Evolutionary conservation across 2,329 filamentous ascomycete genomes (phyloP), one percentile per base, ranked within the genome.

Genomic region (Fusarium keratoplasticum): DNA sequence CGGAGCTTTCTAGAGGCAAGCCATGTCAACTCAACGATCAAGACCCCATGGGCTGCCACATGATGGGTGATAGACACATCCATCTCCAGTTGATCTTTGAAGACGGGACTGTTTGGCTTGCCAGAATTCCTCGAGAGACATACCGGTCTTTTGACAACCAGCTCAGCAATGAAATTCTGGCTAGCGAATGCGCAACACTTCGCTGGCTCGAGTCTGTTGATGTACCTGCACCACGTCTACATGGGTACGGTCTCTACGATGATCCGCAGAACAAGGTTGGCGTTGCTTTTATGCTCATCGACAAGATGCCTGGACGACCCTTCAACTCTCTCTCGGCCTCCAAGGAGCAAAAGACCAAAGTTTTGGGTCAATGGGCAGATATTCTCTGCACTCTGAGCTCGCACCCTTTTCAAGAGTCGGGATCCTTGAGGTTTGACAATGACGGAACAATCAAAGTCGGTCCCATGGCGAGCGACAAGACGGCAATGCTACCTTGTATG

Each of bases 261-360:
- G 72, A 76, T 71, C 63, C 65, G 11, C 35, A 54, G 11, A 78
- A 78, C 50, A 61, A 73, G 47, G 74, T 78, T 13, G 77, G 74
- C n/a, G 76, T 76, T 38, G 77, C 77, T 20, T 79, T 74, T 38
- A 78, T 78, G 71, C 63, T 78, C 22, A 77, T 79, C 52, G 77
- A 78, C 44, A 75, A 71, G 47, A 55, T 79, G 60, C 72, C 77
- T 18, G 74, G 77, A 20, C 67, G 29, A 29, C 73, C 76, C 50
- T 78, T 78, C 44, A 38, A 76, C 57, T 60, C 58, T 2, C n/a
- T 6, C 52, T 27, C 47, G 10, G 72, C 77, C 27, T 74, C 76
- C 6, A n/a, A 65, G 9, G 70, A 72, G 20, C 71, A 78, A 61
- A 67, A 50, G 42, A 36, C 62, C 10, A 69, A 77, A 20, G 77